Evolutionary conservation across 164 flowering plant species (phyloP), one percentile per base, ranked within the genome.

Genomic region (Vitis cinerea): DNA sequence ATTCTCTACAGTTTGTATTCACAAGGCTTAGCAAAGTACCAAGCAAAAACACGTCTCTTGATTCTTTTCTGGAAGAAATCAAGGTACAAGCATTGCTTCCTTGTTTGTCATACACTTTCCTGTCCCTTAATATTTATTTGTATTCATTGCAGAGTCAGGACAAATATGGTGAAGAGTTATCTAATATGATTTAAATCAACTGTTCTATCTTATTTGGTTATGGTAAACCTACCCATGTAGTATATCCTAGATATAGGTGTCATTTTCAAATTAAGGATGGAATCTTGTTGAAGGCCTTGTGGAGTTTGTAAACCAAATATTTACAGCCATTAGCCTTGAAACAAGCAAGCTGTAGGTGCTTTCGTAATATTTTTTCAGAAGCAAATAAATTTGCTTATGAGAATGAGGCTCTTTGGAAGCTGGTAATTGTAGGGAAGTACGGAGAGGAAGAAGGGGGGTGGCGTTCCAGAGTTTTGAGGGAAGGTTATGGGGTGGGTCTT

Each of bases 1-100:
- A 10, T 51, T 72, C 11, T 16, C 61, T 74, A 59, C 87, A 91
- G 94, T 83, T 89, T 61, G 61, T 91, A 69, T 75, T 89, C 56
- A 80, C 83, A 84, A 83, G 79, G 50, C 63, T 52, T 30, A 61
- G 74, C 72, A 71, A 79, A 71, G 61, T 10, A 13, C 74, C 83
- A 49, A 78, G 70, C 23, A 23, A 66, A 60, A 74, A 70, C 53
- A 69, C 61, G 54, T 77, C 63, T 13, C 64, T 84, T 47, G 80
- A 75, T 58, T 76, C 76, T 71, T 74, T 86, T 47, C 72, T 71
- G 61, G 79, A 80, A 59, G 83, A 79, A 49, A 55, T 80, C 10
- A 72, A 78, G 91, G 93, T 90, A 76, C 44, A 44, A 1, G n/a
- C 59, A 11, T 13, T 8, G 3, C 53, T 15, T 49, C 67, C 9